A percentile compares a stretch with the other conserved stretches of the same genome.
Conservation (phyloP, 2,329 filamentous ascomycete species). For the Verticillium klebahnii region DNA sequence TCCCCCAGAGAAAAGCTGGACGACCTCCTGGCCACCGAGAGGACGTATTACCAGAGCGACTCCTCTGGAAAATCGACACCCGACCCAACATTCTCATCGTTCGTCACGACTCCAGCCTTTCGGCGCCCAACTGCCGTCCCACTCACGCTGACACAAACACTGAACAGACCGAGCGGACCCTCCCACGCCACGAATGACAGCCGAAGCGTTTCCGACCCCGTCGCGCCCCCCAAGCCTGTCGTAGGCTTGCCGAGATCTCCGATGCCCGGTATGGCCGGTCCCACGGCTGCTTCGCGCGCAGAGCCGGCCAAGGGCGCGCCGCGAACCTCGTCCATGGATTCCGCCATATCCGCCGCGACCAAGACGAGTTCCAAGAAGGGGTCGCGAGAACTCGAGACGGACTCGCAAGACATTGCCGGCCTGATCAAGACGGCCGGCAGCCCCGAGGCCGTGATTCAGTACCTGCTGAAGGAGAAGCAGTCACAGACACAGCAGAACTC, state of each 20-base stretch:
- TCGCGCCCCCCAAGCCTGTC: constrained; percentile 36
- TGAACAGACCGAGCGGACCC: background rate
- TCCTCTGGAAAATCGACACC: constrained; percentile 28
- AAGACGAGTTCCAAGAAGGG: constrained; percentile 54
- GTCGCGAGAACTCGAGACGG: constrained; percentile 39
- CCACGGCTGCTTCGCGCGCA: constrained; percentile 33
- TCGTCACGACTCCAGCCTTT: constrained; percentile 13
- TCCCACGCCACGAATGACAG: constrained; percentile 47
- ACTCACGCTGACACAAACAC: background rate
- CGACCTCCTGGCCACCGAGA: constrained; percentile 16
- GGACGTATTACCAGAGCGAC: constrained; percentile 31
- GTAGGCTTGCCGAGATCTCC: constrained; percentile 32
- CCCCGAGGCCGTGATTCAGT: constrained; percentile 81
- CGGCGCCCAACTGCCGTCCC: background rate
- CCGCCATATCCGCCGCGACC: constrained; percentile 74
- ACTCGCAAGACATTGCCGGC: constrained; percentile 63
- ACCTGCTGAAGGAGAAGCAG: constrained; percentile 87
- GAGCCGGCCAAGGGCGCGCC: constrained; percentile 39
- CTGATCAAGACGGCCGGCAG: constrained; percentile 83
- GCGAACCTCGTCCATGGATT: constrained; percentile 87
- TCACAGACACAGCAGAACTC: constrained; percentile 83
- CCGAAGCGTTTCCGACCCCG: constrained; percentile 38
- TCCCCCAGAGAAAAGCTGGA: constrained; percentile 11
- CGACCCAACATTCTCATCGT: constrained; percentile 25
- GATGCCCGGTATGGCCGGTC: constrained; percentile 41